phyloP scores from a whole-genome alignment of 2,329 filamentous ascomycete species.

The Sporothrix luriei region DNA sequence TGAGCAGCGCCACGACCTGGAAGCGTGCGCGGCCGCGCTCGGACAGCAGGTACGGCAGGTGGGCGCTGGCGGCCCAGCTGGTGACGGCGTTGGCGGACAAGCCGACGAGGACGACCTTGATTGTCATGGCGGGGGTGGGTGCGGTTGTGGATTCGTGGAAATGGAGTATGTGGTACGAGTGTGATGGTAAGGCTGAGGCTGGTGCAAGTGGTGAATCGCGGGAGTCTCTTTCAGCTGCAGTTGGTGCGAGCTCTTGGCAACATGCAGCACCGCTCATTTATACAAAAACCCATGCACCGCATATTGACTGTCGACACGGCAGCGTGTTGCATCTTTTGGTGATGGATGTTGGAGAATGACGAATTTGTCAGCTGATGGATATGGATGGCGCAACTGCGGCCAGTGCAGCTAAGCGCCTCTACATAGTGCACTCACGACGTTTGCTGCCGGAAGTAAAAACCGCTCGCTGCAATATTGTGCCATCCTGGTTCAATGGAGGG shows the following conservation, averaged over 20 bases:
- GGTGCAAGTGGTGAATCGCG: background rate
- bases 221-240: background rate
- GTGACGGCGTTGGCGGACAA: slow-evolving; percentile 31
- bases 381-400: background rate
- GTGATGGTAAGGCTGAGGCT: background rate
- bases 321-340: background rate
- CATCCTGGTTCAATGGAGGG: background rate
- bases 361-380: background rate
- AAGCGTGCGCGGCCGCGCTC: slow-evolving; percentile 49
- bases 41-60: slow-evolving; percentile 62
- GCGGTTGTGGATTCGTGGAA: background rate
- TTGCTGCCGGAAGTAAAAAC: no score
- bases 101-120: slow-evolving; percentile 34
- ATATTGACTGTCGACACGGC: background rate
- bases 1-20: slow-evolving; percentile 56
- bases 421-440: no score
- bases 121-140: slow-evolving; percentile 9
- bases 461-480: background rate
- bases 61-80: slow-evolving; percentile 44
- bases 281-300: background rate
- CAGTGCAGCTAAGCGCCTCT: background rate
- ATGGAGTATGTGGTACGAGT: background rate
- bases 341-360: background rate
- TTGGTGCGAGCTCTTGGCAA: background rate
- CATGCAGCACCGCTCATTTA: background rate